phyloP scores from a whole-genome alignment of 352 stramenopile species.

The Globisporangium megalacanthum region DNA sequence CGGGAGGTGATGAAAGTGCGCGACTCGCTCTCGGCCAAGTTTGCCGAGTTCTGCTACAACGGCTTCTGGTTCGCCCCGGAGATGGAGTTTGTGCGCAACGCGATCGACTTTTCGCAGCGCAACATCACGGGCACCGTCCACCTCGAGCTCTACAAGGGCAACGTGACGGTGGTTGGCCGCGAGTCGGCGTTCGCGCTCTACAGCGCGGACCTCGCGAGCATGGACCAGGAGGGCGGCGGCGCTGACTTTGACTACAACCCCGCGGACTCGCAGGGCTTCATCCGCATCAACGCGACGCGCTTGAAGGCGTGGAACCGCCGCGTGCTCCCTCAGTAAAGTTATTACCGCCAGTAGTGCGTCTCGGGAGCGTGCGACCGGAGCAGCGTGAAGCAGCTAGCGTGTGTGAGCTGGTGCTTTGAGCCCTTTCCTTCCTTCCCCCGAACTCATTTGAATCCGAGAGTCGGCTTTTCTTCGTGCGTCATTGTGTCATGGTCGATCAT shows the following conservation, averaged over 20 bases:
- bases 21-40: conserved; percentile 93
- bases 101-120: conserved; percentile 93
- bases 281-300: conserved; percentile 97
- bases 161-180: conserved; percentile 93
- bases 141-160: conserved; percentile 98
- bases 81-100: conserved; percentile 97
- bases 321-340: conserved; percentile 41
- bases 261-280: conserved; percentile 97
- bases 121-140: conserved; percentile 93
- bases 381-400: background rate
- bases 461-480: no score
- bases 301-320: conserved; percentile 92
- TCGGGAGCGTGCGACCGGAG: background rate
- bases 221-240: conserved; percentile 97
- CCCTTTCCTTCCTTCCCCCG: no score
- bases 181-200: conserved; percentile 93
- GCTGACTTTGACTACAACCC: conserved; percentile 97
- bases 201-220: conserved; percentile 96
- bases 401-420: no score
- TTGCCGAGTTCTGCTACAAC: conserved; percentile 98
- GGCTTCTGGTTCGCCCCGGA: conserved; percentile 99
- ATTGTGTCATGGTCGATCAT: no score
- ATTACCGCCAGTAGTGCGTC: conserved; percentile 1
- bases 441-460: no score
- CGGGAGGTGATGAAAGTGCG: conserved; percentile 94